These are phyloP conservation scores for Petunia secreta DNA, from an alignment of 257 asterid species.

Conservation along the genomic window DNA sequence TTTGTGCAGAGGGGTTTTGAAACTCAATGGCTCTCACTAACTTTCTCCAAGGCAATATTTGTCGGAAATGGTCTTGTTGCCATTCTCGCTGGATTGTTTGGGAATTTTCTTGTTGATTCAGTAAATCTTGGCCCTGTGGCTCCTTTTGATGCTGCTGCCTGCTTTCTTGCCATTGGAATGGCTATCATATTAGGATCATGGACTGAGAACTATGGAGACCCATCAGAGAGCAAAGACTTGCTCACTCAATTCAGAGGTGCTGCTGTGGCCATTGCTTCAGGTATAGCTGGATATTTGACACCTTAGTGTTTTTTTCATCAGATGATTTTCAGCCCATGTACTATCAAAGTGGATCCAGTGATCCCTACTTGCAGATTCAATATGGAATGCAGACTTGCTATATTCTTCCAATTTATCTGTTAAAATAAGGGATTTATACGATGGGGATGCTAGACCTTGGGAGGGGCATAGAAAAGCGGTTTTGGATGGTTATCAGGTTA, in stretches of 20 bases:
- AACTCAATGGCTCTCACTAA: slow-evolving; percentile 89
- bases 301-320: neutral
- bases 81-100: slow-evolving; percentile 83
- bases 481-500: neutral
- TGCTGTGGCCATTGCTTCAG: slow-evolving; percentile 93
- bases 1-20: slow-evolving; percentile 86
- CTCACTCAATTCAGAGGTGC: slow-evolving; percentile 91
- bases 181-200: slow-evolving; percentile 84
- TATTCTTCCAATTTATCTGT: neutral
- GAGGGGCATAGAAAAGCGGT: slow-evolving; percentile 1
- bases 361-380: neutral
- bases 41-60: slow-evolving; percentile 95
- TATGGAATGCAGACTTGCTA: neutral
- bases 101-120: slow-evolving; percentile 83
- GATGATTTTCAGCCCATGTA: neutral
- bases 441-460: neutral
- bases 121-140: slow-evolving; percentile 90
- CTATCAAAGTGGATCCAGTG: neutral
- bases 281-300: slow-evolving; percentile 35
- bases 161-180: slow-evolving; percentile 89
- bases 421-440: slow-evolving; percentile 1
- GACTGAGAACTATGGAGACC: slow-evolving; percentile 90
- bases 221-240: slow-evolving; percentile 89
- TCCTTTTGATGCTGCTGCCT: slow-evolving; percentile 92
- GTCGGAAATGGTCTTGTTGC: slow-evolving; percentile 98